Base-by-base conservation (phyloP, 2,329 filamentous ascomycete genomes). In the Beauveria sp. region DNA sequence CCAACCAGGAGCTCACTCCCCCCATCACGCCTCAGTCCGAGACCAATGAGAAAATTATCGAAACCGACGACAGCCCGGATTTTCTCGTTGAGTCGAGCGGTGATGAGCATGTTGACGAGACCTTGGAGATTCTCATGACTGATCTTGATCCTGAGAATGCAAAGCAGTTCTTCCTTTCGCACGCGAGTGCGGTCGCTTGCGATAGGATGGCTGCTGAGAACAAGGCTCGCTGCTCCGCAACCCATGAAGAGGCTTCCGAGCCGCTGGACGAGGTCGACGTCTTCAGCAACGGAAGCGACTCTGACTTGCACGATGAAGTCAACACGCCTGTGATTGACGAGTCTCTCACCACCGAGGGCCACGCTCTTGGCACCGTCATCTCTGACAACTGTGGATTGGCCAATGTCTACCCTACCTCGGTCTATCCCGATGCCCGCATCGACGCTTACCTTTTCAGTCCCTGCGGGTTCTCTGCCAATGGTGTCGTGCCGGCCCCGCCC, bases 371-470 rank as follows among this genome's bases (percentile, higher is more conserved):
- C 54, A 94, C 91, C 3, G 88, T 97, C 47, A 92, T 99, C 52
- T 94, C 93, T 18, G 90, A 97, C 68, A 82, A 83, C 63, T 97
- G 91, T 73, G 94, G 94, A 55, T 83, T 99, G 53, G 88, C 92
- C 20, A 88, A 92, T 64, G 87, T 99, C 63, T 99, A 97, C 70
- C 89, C 94, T 5, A 86, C 85, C 50, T 86, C 86, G 62, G 88
- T 89, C 74, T 97, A 96, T 71, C 92, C 94, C 0, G 93, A 97
- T 67, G 90, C 94, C 24, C 89, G 91, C 62, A 91, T 99, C 66
- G 94, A 99, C 68, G 91, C 94, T 24, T 99, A 97, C 73, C 84
- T 97, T 59, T 99, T 99, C 79, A 92, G 90, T 1, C 94, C 94
- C 0, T 99, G 94, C 70, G 94, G 94, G 62, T 99, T 96, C 76